Base-by-base conservation (phyloP, 305 asterid species). In the Salvia sclarea region DNA sequence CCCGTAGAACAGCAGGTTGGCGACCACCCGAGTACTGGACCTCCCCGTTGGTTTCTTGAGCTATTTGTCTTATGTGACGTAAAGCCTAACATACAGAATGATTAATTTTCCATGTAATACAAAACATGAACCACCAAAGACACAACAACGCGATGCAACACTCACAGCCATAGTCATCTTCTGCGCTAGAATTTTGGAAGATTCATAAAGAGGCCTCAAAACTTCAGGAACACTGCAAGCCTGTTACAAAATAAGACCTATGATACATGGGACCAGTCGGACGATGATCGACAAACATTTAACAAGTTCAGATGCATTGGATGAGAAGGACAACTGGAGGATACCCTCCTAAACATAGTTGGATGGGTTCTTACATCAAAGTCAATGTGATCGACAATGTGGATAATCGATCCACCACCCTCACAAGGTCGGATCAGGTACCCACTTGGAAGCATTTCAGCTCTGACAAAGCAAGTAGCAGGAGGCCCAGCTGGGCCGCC, bases 181-280 rank as follows among this genome's bases (percentile, higher is more conserved):
- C 83, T 94, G 99, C 0, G 96, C 97, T 13, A 91, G 88, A 78
- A 91, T 85, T 76, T 84, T 94, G 64, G 96, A 91, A 24, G 99
- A 94, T 72, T 91, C 99, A 44, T 94, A 94, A 4, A 91, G 96
- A 25, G 99, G 96, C 80, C 99, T 83, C 74, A 94, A 62, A 69
- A 94, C 97, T 82, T 94, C 99, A n/a, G 99, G 99, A 72, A 94
- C 95, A 72, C 89, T 89, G 85, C 85, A 79, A 61, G 83, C 92
- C 99, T 94, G 84, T 38, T 8, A 45, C 60, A 70, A 21, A n/a
- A 56, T 16, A 45, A 17, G 41, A 9, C 18, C 59, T 9, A 43
- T 35, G 50, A 53, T 20, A 48, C 24, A 55, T 7, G 56, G 9
- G 20, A 54, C 66, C 40, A n/a, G 11, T 28, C 17, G 25, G 17